These are phyloP conservation scores for Ophiocordyceps robertsii DNA, from an alignment of 2,329 filamentous ascomycete species.

Conservation along the genomic window DNA sequence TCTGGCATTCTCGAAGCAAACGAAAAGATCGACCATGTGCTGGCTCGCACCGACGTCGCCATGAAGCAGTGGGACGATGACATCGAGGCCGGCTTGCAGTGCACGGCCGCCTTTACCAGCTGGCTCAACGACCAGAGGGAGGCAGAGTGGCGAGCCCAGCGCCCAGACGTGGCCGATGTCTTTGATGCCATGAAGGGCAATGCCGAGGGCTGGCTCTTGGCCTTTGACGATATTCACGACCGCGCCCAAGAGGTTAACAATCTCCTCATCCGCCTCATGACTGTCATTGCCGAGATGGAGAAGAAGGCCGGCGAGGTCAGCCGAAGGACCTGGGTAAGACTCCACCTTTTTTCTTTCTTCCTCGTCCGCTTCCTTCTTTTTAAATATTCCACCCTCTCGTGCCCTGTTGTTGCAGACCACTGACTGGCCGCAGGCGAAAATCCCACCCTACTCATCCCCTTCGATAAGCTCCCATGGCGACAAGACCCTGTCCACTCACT, in stretches of 20 bases:
- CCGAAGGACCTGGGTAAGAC: conserved; percentile 57
- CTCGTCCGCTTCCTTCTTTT: background rate
- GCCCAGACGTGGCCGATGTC: conserved; percentile 54
- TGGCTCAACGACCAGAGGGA: conserved; percentile 59
- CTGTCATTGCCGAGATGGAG: conserved; percentile 75
- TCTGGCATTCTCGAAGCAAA: conserved; percentile 75
- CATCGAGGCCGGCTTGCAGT: conserved; percentile 62
- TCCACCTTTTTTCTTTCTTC: background rate
- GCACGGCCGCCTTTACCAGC: conserved; percentile 60
- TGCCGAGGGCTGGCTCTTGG: conserved; percentile 76
- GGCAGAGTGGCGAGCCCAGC: conserved; percentile 45
- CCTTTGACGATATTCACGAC: conserved; percentile 61
- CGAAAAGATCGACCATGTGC: conserved; percentile 79
- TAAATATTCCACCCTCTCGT: background rate
- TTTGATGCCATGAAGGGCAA: conserved; percentile 88
- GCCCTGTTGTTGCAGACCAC: background rate
- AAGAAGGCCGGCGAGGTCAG: conserved; percentile 73
- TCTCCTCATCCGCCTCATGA: conserved; percentile 57
- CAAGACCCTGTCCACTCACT: conserved; percentile 1
- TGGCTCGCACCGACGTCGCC: conserved; percentile 61
- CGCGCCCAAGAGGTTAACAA: conserved; percentile 59
- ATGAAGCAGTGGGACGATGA: conserved; percentile 71
- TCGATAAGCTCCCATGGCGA: background rate
- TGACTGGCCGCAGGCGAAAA: conserved; percentile 6
- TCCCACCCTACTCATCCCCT: conserved; percentile 8